Percentiles rank a stretch among this genome's conserved stretches.
Conservation (phyloP, 768 basidiomycete genomes). For the Serendipita sp. region DNA sequence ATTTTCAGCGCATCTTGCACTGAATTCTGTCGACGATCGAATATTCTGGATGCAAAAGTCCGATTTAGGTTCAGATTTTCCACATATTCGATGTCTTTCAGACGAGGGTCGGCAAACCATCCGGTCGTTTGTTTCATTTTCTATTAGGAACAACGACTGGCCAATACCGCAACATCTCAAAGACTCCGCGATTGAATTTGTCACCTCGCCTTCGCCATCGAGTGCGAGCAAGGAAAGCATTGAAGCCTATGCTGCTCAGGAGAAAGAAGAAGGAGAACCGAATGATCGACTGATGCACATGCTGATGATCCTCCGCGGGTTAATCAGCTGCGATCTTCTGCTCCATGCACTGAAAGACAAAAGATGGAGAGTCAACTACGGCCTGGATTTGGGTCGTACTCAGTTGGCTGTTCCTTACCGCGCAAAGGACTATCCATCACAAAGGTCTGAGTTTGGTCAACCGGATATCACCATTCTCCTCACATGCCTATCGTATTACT, state of each 20-base stretch:
- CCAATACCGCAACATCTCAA: constrained; percentile 13
- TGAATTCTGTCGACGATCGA: background rate
- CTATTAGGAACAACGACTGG: constrained; percentile 13
- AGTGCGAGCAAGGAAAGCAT: constrained; percentile 6
- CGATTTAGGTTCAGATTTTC: background rate
- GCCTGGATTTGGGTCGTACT: constrained; percentile 28
- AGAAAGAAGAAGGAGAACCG: background rate
- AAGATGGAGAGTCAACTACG: constrained; percentile 39
- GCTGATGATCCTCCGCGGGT: constrained; percentile 31
- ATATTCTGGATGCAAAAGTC: background rate
- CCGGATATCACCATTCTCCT: constrained; percentile 33
- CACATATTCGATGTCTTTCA: background rate
- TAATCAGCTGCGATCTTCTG: constrained; percentile 29
- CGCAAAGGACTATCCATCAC: constrained; percentile 34
- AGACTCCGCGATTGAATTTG: constrained; percentile 15
- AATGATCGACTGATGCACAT: constrained; percentile 19
- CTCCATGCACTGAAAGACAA: constrained; percentile 23
- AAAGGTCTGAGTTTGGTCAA: constrained; percentile 36
- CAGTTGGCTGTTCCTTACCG: constrained; percentile 35
- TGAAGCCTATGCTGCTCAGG: background rate
- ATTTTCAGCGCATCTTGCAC: constrained; percentile 12
- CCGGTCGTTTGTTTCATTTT: constrained; percentile 9
- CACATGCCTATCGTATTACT: constrained; percentile 36
- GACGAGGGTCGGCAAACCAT: background rate
- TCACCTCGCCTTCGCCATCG: constrained; percentile 13